A percentile compares a stretch with the other conserved stretches of the same genome.
phyloP scores from a whole-genome alignment of 2,329 filamentous ascomycete genomes.

The Cryphonectria carpinicola region DNA sequence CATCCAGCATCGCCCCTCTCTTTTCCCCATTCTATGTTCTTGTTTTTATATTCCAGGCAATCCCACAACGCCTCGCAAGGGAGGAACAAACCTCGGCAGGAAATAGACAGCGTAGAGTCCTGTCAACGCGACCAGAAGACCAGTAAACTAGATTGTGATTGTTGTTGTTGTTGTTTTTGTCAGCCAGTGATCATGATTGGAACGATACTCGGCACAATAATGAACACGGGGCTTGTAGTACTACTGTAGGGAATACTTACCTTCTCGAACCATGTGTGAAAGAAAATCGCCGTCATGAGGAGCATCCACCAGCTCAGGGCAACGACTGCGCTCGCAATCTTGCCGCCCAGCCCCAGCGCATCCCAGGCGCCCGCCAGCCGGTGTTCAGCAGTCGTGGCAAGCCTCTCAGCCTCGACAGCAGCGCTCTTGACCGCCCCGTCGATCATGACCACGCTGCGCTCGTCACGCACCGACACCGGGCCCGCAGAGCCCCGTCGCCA shows the following conservation, averaged over 20 bases:
- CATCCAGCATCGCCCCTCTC: background rate
- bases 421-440: conserved; percentile 70
- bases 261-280: conserved; percentile 99
- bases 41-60: conserved; percentile 53
- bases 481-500: conserved; percentile 36
- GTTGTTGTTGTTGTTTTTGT: conserved; percentile 32
- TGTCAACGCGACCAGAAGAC: conserved; percentile 51
- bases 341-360: conserved; percentile 50
- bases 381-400: conserved; percentile 31
- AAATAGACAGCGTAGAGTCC: conserved; percentile 57
- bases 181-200: background rate
- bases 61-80: conserved; percentile 49
- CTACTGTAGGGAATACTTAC: conserved; percentile 47
- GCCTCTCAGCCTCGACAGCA: conserved; percentile 48
- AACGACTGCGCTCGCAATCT: conserved; percentile 66
- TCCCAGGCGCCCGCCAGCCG: conserved; percentile 30
- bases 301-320: conserved; percentile 90
- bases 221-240: background rate
- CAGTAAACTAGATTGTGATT: conserved; percentile 50
- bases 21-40: background rate
- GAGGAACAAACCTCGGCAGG: conserved; percentile 55
- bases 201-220: background rate
- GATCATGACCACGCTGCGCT: conserved; percentile 65
- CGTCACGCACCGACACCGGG: conserved; percentile 53
- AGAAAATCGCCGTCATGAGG: conserved; percentile 97